Evolutionary conservation across 495 filamentous ascomycete species (phyloP), one percentile per base, ranked within the genome.

Genomic region (Annulohypoxylon bovei): DNA sequence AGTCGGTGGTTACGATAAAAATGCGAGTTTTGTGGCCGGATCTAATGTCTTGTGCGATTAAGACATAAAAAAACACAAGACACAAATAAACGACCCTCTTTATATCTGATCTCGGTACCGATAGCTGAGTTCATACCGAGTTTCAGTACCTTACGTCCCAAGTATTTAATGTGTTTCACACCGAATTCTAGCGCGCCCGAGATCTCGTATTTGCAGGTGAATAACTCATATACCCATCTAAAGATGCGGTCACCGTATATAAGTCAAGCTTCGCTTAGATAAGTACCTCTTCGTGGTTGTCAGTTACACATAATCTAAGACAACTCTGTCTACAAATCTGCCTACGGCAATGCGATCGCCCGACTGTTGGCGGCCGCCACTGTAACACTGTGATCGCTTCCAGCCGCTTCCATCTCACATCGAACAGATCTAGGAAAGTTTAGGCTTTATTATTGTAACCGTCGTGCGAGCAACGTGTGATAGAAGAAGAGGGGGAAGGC

Each of bases 241-340:
- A 30, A 40, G 44, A 49, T 23, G 27, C 44, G 46, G 37, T 18
- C 4, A 16, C 20, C 23, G n/a, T 47, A 58, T 58, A 58, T 11
- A 52, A 56, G 11, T 50, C 28, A 46, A 28, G 3, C 33, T 46
- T 72, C 65, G 65, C 70, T 72, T 72, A 68, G 64, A 53, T 52
- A 50, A 8, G 46, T 39, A 56, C 18, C 46, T 50, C 40, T 35
- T 35, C 53, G 37, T 25, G 16, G 33, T 9, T 22, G 44, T 62
- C 64, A 18, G 65, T 72, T 72, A 62, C 70, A 72, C 70, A 59
- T 42, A 7, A 47, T 68, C 70, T 68, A 55, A 72, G 65, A 72
- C 70, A 72, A 12, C 59, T 39, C 16, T 18, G 49, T 61, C 40
- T 40, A 56, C 14, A 27, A 55, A 72, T 68, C 64, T 67, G 54